A percentile compares a stretch with the other conserved stretches of the same genome.
Evolutionary conservation across 495 filamentous ascomycete genomes (phyloP).

Genomic region (Rhypophila decipiens): DNA sequence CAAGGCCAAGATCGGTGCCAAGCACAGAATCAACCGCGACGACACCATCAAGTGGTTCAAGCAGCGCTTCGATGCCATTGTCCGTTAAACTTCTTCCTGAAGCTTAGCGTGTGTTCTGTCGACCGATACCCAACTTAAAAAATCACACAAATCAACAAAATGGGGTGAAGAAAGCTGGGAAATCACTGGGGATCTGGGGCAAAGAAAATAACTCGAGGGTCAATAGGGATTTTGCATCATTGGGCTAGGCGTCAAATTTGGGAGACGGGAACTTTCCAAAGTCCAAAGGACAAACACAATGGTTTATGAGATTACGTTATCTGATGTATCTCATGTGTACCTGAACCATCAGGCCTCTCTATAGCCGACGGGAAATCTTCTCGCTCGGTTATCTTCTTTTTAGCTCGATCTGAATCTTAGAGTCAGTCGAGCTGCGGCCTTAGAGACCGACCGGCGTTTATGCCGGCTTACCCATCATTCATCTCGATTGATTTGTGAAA

Average conservation of each 20-base stretch:
- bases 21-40: conserved; percentile 83
- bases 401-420: conserved; percentile 38
- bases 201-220: conserved; percentile 10
- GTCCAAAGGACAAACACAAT: conserved; percentile 16
- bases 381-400: no score
- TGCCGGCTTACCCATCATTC: conserved; percentile 52
- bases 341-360: no score
- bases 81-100: conserved; percentile 59
- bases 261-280: conserved; percentile 5
- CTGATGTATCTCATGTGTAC: no score
- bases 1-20: conserved; percentile 77
- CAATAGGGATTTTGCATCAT: not conserved
- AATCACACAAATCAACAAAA: not conserved
- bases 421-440: conserved; percentile 52
- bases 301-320: conserved; percentile 24
- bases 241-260: conserved; percentile 16
- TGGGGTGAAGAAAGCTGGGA: conserved; percentile 19
- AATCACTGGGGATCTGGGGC: conserved; percentile 19
- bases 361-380: no score
- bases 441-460: conserved; percentile 56
- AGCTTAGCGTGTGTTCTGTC: conserved; percentile 19
- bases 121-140: no score
- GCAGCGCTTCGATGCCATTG: conserved; percentile 96
- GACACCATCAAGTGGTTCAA: conserved; percentile 99
- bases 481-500: conserved; percentile 12